A percentile compares a stretch with the other conserved stretches of the same genome.
These are phyloP conservation scores for Diaporthe nobilis DNA, from an alignment of 2,329 filamentous ascomycete species.

Conservation along the genomic window DNA sequence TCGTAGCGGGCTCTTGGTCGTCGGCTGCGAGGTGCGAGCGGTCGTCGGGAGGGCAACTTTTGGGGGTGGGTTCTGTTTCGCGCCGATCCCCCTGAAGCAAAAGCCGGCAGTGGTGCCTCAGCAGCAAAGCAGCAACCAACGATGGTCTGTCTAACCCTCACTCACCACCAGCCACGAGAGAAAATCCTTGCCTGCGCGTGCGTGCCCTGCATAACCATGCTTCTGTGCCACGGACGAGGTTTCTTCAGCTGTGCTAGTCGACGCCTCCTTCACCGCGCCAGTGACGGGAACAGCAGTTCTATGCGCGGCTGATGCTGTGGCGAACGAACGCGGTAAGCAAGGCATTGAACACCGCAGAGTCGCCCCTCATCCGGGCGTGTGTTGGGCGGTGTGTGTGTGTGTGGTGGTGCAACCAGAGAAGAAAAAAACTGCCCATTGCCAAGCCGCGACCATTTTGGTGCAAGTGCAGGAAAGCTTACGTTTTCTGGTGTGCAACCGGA, in stretches of 20 bases:
- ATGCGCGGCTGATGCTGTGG: conserved; percentile 22
- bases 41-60: neutral
- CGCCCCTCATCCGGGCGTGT: conserved; percentile 3
- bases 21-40: conserved; percentile 9
- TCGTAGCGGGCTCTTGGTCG: conserved; percentile 10
- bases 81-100: conserved; percentile 25
- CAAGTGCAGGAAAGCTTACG: conserved; percentile 9
- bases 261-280: conserved; percentile 25
- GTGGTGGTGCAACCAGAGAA: neutral
- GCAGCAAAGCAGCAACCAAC: neutral
- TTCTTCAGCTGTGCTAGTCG: conserved; percentile 17
- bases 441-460: neutral
- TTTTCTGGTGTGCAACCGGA: neutral
- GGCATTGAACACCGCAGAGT: neutral
- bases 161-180: conserved; percentile 3
- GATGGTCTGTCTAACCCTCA: neutral
- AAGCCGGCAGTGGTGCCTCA: neutral
- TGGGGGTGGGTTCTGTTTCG: neutral
- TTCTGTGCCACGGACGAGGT: neutral
- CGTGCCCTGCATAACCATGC: neutral
- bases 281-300: conserved; percentile 13
- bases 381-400: conserved; percentile 1
- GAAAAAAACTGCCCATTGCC: neutral
- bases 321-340: conserved; percentile 8
- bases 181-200: neutral